Conservation (phyloP, 495 filamentous ascomycete species). For the Hyphodiscus hymeniophilus region DNA sequence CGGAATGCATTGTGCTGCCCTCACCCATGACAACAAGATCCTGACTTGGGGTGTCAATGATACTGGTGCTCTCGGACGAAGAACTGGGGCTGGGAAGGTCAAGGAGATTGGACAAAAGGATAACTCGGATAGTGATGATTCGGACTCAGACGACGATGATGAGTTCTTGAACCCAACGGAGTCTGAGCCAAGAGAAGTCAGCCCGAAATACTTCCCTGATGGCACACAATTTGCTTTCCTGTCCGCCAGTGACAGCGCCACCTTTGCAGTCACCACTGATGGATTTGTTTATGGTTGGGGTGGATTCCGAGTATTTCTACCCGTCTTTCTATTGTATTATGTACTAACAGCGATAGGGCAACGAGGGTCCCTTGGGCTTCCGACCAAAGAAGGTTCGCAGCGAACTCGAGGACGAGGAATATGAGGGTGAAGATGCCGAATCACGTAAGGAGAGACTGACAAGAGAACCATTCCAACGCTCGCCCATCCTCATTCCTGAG, state of each 20-base stretch:
- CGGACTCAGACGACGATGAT: slow-evolving; percentile 39
- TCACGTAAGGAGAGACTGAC: too few relatives aligned
- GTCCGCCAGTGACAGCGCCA: slow-evolving; percentile 53
- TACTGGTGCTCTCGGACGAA: slow-evolving; percentile 56
- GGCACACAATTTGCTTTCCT: slow-evolving; percentile 50
- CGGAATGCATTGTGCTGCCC: slow-evolving; percentile 57
- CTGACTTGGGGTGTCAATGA: slow-evolving; percentile 70
- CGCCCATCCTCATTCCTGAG: slow-evolving; percentile 39
- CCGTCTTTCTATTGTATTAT: not conserved
- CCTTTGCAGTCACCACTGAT: slow-evolving; percentile 54
- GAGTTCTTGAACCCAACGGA: slow-evolving; percentile 50
- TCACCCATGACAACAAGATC: slow-evolving; percentile 57
- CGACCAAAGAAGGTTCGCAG: not conserved
- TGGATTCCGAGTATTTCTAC: slow-evolving; percentile 49
- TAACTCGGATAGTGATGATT: slow-evolving; percentile 34
- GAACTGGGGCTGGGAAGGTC: slow-evolving; percentile 47
- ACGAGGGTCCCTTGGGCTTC: slow-evolving; percentile 69
- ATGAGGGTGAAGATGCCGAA: too few relatives aligned
- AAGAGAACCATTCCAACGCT: slow-evolving; percentile 26
- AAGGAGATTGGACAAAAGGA: slow-evolving; percentile 37
- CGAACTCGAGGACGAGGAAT: too few relatives aligned
- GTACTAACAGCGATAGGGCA: slow-evolving; percentile 32
- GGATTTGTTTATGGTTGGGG: slow-evolving; percentile 67
- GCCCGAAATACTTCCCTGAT: slow-evolving; percentile 41
- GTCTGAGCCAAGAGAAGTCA: slow-evolving; percentile 42